Evolutionary conservation across 805 yeast genomes (phyloP).

Genomic region (Wickerhamiella domercqiae): DNA sequence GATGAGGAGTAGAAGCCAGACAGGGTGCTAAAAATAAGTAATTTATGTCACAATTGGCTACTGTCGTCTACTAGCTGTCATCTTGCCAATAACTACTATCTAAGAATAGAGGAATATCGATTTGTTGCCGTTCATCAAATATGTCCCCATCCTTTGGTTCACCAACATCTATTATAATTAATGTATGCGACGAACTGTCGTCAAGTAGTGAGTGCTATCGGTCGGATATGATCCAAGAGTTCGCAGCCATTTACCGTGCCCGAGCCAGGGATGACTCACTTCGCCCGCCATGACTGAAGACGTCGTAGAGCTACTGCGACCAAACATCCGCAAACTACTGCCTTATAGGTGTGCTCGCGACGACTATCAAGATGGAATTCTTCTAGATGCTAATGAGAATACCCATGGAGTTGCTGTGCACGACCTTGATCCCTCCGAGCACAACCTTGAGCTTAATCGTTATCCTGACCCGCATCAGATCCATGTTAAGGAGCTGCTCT

Average conservation of each 20-base stretch:
- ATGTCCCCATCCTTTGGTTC: neutral
- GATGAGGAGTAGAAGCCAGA: neutral
- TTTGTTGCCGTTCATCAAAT: neutral
- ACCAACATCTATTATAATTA: neutral
- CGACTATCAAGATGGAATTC: conserved; percentile 75
- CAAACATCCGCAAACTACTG: conserved; percentile 65
- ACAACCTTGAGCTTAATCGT: conserved; percentile 51
- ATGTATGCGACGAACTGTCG: neutral
- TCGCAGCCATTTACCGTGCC: neutral
- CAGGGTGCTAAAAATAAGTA: neutral
- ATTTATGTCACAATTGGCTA: neutral
- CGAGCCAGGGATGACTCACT: neutral
- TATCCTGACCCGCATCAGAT: conserved; percentile 96
- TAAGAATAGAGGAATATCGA: neutral
- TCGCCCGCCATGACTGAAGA: conserved; percentile 9
- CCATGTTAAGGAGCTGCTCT: conserved; percentile 54
- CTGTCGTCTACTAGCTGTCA: neutral
- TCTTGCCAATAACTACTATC: neutral
- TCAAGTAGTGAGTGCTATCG: neutral
- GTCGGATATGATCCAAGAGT: neutral
- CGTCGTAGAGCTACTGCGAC: conserved; percentile 43
- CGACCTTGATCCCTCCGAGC: conserved; percentile 31
- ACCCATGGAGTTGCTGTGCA: conserved; percentile 74
- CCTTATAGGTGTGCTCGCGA: conserved; percentile 97
- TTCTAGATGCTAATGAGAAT: conserved; percentile 92